These are phyloP conservation scores for Pythium plurisporium DNA, from an alignment of 352 stramenopile genomes.

Conservation along the genomic window DNA sequence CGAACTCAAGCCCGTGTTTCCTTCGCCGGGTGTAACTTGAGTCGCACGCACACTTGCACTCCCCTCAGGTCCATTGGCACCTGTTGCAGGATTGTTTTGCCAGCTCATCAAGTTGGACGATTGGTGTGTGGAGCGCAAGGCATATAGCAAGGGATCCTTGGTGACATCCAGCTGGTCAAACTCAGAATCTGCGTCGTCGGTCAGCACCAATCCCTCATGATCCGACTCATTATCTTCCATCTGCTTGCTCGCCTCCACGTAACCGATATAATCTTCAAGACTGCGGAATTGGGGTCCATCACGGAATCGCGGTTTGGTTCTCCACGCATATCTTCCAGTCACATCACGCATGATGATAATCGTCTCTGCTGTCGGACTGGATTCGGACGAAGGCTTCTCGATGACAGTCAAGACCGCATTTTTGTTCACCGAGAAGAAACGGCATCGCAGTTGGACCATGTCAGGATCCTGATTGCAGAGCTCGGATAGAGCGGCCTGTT, in stretches of 20 bases:
- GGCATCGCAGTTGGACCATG: slow-evolving; percentile 50
- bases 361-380: slow-evolving; percentile 33
- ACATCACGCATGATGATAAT: slow-evolving; percentile 79
- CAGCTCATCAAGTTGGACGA: slow-evolving; percentile 74
- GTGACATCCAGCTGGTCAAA: slow-evolving; percentile 28
- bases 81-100: slow-evolving; percentile 28
- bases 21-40: slow-evolving; percentile 51
- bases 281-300: slow-evolving; percentile 50
- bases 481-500: slow-evolving; percentile 49
- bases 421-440: slow-evolving; percentile 83
- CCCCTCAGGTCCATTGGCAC: slow-evolving; percentile 5
- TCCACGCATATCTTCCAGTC: slow-evolving; percentile 76
- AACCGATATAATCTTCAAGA: slow-evolving; percentile 57
- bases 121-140: slow-evolving; percentile 54
- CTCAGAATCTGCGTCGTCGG: slow-evolving; percentile 22
- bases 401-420: slow-evolving; percentile 75
- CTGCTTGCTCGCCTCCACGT: slow-evolving; percentile 16
- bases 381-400: slow-evolving; percentile 52
- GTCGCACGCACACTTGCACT: slow-evolving; percentile 17
- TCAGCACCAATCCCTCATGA: slow-evolving; percentile 6
- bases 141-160: slow-evolving; percentile 55
- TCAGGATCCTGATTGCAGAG: slow-evolving; percentile 40
- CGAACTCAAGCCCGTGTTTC: slow-evolving; percentile 66
- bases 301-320: slow-evolving; percentile 58
- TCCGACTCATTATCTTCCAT: slow-evolving; percentile 18